A percentile compares a stretch with the other conserved stretches of the same genome.
Conservation (phyloP, 2,329 filamentous ascomycete genomes). For the Fusarium secorum region DNA sequence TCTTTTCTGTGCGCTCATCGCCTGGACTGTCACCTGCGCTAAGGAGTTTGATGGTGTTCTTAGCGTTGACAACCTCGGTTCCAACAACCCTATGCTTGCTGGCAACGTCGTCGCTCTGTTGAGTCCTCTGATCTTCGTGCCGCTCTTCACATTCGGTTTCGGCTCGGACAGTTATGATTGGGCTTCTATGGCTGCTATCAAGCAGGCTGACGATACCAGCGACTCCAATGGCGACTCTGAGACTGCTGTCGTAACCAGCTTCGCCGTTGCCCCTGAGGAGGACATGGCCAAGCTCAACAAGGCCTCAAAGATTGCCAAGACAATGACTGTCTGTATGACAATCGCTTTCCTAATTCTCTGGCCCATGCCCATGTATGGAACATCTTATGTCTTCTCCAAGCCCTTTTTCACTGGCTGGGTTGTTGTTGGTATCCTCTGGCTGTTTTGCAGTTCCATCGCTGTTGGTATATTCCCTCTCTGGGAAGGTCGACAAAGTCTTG, state of each 20-base stretch:
- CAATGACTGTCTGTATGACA: constrained; percentile 56
- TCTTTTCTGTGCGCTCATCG: constrained; percentile 70
- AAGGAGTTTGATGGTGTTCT: constrained; percentile 73
- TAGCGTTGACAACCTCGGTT: constrained; percentile 77
- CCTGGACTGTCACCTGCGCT: constrained; percentile 76
- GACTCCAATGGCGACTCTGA: constrained; percentile 57
- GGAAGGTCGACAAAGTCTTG: constrained; percentile 66
- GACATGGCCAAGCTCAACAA: constrained; percentile 60
- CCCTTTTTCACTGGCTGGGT: constrained; percentile 79
- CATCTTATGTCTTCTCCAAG: constrained; percentile 69
- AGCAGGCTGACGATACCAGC: constrained; percentile 79
- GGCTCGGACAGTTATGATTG: constrained; percentile 81
- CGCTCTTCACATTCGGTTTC: constrained; percentile 72
- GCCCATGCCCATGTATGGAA: constrained; percentile 92
- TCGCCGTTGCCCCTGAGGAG: constrained; percentile 42
- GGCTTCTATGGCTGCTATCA: constrained; percentile 81
- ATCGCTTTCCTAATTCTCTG: constrained; percentile 80
- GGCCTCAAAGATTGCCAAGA: constrained; percentile 58
- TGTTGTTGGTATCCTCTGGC: constrained; percentile 74
- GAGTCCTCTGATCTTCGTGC: constrained; percentile 77
- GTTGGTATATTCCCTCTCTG: constrained; percentile 85
- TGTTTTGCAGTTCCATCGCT: constrained; percentile 73
- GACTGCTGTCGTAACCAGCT: constrained; percentile 1
- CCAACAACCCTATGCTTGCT: constrained; percentile 86
- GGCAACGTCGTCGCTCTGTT: constrained; percentile 86